Evolutionary conservation across 2,329 filamentous ascomycete species (phyloP), one percentile per base, ranked within the genome.

Genomic region (Hypoxylon sp.): DNA sequence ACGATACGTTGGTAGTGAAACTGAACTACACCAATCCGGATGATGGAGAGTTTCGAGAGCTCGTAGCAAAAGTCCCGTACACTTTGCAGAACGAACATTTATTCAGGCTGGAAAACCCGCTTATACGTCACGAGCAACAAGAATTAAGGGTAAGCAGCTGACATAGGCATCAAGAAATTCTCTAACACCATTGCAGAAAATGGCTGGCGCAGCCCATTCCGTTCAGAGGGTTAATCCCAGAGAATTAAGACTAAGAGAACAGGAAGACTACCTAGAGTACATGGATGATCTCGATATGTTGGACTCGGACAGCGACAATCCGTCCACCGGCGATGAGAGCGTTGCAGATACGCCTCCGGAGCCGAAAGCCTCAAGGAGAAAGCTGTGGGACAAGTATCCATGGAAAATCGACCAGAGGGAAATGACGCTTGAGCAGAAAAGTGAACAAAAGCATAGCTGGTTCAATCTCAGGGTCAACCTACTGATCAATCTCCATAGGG

Each of bases 201-300:
- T 62, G 29, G 19, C 19, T 1, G 32, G 50, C 13, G 55, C 58
- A 8, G 58, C 55, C 13, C 61, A 63, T 46, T 49, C 30, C 26
- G 9, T 63, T 15, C 58, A 63, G 36, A n/a, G 26, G 8, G 23
- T 61, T 7, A 13, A 27, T 12, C 42, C 25, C 3, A 3, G 5
- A 8, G 26, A 16, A 2, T 5, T 46, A 8, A 36, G 35, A 9
- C n/a, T 38, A 13, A 2, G 2, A 5, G 8, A 20, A 8, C 21
- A 12, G 20, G 17, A n/a, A n/a, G 9, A 12, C 11, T 17, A 17
- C 7, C 12, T 15, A 9, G 7, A 35, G 11, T 49, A 55, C 1
- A 0, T n/a, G n/a, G n/a, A n/a, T n/a, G n/a, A 3, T 0, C 13
- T 32, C 0, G 3, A 13, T 1, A 3, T 1, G 1, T 29, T 30